phyloP scores from a whole-genome alignment of 306 rosid genomes.

The Cucumis sativus region Cucumber_9930_V3 NC_026659.2:3420501-3421000 shows the following conservation, averaged over 20 bases:
- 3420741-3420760: conserved; percentile 37
- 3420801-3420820: conserved; percentile 99
- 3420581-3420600: background rate
- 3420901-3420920: background rate
- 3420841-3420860: background rate
- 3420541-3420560: background rate
- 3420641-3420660: background rate
- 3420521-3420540: background rate
- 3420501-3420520: background rate
- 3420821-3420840: conserved; percentile 39
- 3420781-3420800: conserved; percentile 96
- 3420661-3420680: background rate
- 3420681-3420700: background rate
- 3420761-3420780: conserved; percentile 92
- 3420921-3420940: background rate
- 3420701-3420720: background rate
- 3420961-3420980: background rate
- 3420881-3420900: background rate
- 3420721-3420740: background rate
- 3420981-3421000: background rate
- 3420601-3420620: background rate
- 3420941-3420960: background rate
- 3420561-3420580: background rate
- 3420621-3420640: background rate
- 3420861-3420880: background rate